These are phyloP conservation scores for Eucalyptus pauciflora DNA, from an alignment of 345 rosid species.

Conservation along the genomic window DNA sequence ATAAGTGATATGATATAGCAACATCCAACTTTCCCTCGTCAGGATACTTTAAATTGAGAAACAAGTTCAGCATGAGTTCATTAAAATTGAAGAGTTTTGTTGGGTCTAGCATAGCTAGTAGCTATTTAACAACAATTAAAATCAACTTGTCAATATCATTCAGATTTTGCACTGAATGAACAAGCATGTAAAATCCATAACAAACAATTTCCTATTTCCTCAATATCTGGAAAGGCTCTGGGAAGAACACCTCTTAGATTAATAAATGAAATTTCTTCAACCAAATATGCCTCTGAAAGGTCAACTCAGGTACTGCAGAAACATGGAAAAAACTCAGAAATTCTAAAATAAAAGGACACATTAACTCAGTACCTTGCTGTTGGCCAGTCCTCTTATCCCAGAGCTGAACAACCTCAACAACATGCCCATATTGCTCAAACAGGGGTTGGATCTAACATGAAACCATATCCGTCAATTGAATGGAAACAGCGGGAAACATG, in stretches of 20 bases:
- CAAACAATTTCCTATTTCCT: not conserved
- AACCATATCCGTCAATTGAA: not conserved
- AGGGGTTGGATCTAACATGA: constrained; percentile 44
- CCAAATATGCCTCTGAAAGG: not conserved
- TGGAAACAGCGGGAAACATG: not conserved
- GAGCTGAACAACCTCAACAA: constrained; percentile 59
- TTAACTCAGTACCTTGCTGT: constrained; percentile 41
- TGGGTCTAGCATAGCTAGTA: not conserved
- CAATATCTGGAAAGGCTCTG: not conserved
- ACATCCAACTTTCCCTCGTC: not conserved
- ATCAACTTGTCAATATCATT: not conserved
- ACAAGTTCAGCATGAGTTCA: not conserved
- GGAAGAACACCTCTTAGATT: not conserved
- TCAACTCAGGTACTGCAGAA: not conserved
- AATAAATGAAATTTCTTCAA: not conserved
- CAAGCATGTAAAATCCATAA: not conserved
- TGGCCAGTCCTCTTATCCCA: constrained; percentile 62
- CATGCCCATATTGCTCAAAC: constrained; percentile 62
- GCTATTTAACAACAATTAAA: not conserved
- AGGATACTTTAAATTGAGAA: not conserved
- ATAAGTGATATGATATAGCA: not conserved
- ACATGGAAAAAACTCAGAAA: not conserved
- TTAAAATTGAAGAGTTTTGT: not conserved
- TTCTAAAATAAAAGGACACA: not conserved
- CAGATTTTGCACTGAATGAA: not conserved